Evolutionary conservation across 106 monocot genomes (phyloP), one percentile per base, ranked within the genome.

Genomic region (Dioscorea alata): DNA sequence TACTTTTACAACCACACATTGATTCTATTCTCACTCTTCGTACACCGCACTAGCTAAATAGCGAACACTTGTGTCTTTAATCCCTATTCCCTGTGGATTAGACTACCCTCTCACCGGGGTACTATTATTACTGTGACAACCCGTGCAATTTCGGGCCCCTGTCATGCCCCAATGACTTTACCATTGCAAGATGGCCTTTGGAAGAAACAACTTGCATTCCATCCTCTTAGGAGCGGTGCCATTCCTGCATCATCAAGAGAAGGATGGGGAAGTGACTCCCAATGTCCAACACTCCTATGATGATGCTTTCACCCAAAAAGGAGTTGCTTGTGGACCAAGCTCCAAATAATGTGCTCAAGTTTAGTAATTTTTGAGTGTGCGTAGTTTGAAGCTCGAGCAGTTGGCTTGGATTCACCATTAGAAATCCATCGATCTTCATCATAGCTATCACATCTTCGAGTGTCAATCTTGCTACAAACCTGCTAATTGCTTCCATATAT

Each of bases 401-500:
- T 20, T 23, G 19, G 14, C 74, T 67, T 0, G 59, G 75, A 33
- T 60, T 18, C 13, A 73, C 80, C 1, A 49, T 13, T 13, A 83
- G 8, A 78, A 86, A 78, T 16, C 86, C 85, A 9, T 65, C 71
- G 50, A 23, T 75, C 17, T 6, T 8, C 17, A 57, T 14, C 35
- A 90, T 54, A 13, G 14, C 34, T 16, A 21, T 19, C 33, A 86
- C 65, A 53, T 90, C 83, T 7, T 65, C 49, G 12, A 15, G 7
- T 13, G 90, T 76, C 12, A 90, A 70, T 62, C 68, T 52, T 2
- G 80, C 83, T 2, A 78, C 74, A 48, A 89, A 89, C 0, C 90
- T 83, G 35, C 73, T 78, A 13, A 78, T 42, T n/a, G 73, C 80
- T 6, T 63, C 19, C 28, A 28, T 22, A 57, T 86, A 90, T 14